Percentiles rank a stretch among this genome's conserved stretches.
phyloP scores from a whole-genome alignment of 1,139 yeast genomes.

The Yamadazyma diospyri region DNA sequence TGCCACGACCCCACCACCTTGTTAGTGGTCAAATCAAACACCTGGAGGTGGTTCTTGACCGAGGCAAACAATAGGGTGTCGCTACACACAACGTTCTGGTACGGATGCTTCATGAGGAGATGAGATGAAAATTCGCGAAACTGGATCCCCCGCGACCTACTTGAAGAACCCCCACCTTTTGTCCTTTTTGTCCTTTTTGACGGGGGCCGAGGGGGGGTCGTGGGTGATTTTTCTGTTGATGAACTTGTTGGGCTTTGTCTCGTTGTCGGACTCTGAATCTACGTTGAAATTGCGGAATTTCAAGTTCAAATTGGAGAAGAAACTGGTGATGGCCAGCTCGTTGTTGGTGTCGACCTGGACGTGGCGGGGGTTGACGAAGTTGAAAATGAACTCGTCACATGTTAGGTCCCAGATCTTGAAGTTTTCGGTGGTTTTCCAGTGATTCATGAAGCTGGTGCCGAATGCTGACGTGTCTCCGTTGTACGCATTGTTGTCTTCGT shows the following conservation, averaged over 20 bases:
- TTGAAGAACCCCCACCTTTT: slow-evolving; percentile 13
- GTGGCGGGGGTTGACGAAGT: slow-evolving; percentile 80
- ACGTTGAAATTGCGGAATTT: slow-evolving; percentile 13
- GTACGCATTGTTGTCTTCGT: slow-evolving; percentile 18
- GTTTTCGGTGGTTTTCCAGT: slow-evolving; percentile 68
- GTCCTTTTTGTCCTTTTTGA: slow-evolving; percentile 6
- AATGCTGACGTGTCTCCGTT: slow-evolving; percentile 39
- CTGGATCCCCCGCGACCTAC: too few relatives aligned
- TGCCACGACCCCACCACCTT: slow-evolving; percentile 51
- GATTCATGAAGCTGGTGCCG: slow-evolving; percentile 51
- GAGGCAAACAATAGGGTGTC: slow-evolving; percentile 52
- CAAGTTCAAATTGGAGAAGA: slow-evolving; percentile 23
- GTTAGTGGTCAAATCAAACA: slow-evolving; percentile 36
- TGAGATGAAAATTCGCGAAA: slow-evolving; percentile 2
- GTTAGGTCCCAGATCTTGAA: slow-evolving; percentile 63
- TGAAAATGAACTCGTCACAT: slow-evolving; percentile 88
- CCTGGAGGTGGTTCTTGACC: slow-evolving; percentile 55
- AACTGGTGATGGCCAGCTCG: slow-evolving; percentile 17
- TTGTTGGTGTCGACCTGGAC: slow-evolving; percentile 21
- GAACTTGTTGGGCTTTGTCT: slow-evolving; percentile 14
- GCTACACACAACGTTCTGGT: slow-evolving; percentile 48
- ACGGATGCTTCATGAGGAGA: slow-evolving; percentile 66
- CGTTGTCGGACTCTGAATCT: slow-evolving; percentile 10
- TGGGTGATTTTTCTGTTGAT: slow-evolving; percentile 8
- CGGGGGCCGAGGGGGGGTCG: slow-evolving; percentile 5